Percentiles rank a stretch among this genome's conserved stretches.
Conservation (phyloP, 495 filamentous ascomycete genomes). For the Hypoxylon fuscum region DNA sequence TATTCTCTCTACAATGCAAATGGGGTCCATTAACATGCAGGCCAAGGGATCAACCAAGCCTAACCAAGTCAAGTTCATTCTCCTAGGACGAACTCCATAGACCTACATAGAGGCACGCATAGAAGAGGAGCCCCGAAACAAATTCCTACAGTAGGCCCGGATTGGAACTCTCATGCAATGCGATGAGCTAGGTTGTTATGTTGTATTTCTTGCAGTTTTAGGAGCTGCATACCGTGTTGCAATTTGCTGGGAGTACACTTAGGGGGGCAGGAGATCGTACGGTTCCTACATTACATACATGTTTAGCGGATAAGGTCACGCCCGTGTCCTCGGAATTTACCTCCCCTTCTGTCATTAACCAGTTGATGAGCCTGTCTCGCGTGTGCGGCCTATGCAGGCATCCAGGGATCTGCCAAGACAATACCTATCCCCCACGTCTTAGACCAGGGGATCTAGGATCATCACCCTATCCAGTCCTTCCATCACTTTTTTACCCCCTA, state of each 20-base stretch:
- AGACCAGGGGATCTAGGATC: slow-evolving; percentile 32
- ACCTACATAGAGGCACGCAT: slow-evolving; percentile 19
- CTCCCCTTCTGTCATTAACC: slow-evolving; percentile 33
- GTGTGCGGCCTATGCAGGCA: slow-evolving; percentile 32
- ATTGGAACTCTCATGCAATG: slow-evolving; percentile 5
- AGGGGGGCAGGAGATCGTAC: slow-evolving; percentile 27
- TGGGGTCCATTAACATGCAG: slow-evolving; percentile 13
- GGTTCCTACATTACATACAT: slow-evolving; percentile 14
- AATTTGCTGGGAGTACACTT: slow-evolving; percentile 5
- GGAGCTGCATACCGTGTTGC: background rate
- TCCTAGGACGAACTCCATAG: slow-evolving; percentile 1
- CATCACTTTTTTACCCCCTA: slow-evolving; percentile 32
- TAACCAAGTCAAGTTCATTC: slow-evolving; percentile 11
- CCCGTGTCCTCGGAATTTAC: slow-evolving; percentile 35
- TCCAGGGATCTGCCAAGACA: slow-evolving; percentile 47
- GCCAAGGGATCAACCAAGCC: slow-evolving; percentile 2
- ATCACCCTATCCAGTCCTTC: slow-evolving; percentile 35
- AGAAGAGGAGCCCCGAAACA: slow-evolving; percentile 16
- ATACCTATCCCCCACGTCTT: slow-evolving; percentile 37
- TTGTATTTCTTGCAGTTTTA: slow-evolving; percentile 18
- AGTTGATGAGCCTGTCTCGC: slow-evolving; percentile 29
- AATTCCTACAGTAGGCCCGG: slow-evolving; percentile 12
- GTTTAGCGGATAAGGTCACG: slow-evolving; percentile 24
- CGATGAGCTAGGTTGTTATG: slow-evolving; percentile 9
- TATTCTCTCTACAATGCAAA: too few relatives aligned